Evolutionary conservation across 2,329 filamentous ascomycete genomes (phyloP).

Genomic region (Cercospora sesami): DNA sequence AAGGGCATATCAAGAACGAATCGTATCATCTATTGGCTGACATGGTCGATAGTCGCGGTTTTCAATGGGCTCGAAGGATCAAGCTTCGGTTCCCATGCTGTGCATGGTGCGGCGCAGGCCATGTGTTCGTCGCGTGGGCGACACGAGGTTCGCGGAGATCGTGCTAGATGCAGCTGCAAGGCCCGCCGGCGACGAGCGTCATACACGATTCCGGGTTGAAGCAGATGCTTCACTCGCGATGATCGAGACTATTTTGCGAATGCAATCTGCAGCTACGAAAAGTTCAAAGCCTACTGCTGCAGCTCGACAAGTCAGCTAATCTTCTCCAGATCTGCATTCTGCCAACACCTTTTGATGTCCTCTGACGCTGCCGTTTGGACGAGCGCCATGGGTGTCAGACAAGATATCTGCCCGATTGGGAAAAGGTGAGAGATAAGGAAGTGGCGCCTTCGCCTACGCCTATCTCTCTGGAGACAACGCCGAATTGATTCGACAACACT

Average conservation of each 20-base stretch:
- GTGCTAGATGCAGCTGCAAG: background rate
- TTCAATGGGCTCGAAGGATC: background rate
- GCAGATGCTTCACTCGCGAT: background rate
- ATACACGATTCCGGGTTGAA: background rate
- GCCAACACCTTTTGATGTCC: background rate
- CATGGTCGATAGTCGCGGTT: background rate
- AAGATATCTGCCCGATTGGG: conserved; percentile 1
- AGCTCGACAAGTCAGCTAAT: too few relatives aligned
- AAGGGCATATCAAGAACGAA: background rate
- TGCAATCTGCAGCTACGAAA: background rate
- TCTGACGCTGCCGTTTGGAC: background rate
- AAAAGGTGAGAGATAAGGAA: background rate
- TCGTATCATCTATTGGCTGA: background rate
- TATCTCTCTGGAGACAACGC: conserved; percentile 3
- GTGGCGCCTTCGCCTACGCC: background rate
- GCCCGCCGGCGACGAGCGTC: background rate
- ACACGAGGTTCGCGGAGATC: background rate
- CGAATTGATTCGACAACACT: background rate
- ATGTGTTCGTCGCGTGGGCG: background rate
- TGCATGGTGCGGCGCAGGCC: background rate
- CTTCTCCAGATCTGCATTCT: background rate
- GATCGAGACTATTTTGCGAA: background rate
- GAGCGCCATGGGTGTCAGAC: background rate
- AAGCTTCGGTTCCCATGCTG: background rate
- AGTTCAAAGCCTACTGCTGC: background rate